Evolutionary conservation across 148 eudicot species (phyloP), one percentile per base, ranked within the genome.

Genomic region (Amaranthus palmeri): DNA sequence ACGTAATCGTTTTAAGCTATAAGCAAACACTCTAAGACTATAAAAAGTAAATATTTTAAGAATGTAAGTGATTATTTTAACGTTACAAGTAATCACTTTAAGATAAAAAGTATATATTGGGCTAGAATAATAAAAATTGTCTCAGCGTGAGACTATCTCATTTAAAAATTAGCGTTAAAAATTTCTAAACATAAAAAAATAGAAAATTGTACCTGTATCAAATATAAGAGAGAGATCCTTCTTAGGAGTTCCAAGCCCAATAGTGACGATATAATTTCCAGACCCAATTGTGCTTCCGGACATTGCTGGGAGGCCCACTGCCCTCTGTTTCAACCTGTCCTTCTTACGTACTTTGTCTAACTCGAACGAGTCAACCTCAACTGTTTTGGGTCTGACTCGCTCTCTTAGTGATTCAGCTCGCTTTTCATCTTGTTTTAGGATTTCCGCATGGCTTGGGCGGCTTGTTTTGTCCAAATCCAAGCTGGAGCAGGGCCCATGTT

Each of bases 191-290:
- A 3, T 5, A 42, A 14, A 47, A 10, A 18, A 18, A 10, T n/a
- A n/a, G n/a, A 70, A 58, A 70, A 1, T 1, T 25, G 36, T 42
- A 51, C 90, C 96, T 0, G 93, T 88, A 78, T 91, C 97, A 54
- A 91, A 91, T 13, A 91, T 73, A 55, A 91, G 86, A 12, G 87
- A 74, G 52, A 87, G 84, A 45, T 82, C 72, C 64, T 80, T 87
- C 40, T 58, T 74, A 0, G 97, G 97, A 3, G 92, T 80, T 12
- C 97, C 97, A 10, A 91, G 77, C 4, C 90, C 88, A 7, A 91
- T 45, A 0, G 77, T 77, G 10, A 88, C 92, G 6, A 91, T 54
- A 72, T 80, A 91, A 76, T 91, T 91, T 4, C 86, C 88, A 1
- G 92, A 77, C 56, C 95, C 90, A 7, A 89, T 70, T 3, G 86